These are phyloP conservation scores for Malassezia cuniculi DNA, from an alignment of 1,284 basidiomycete genomes.

Conservation along the genomic window DNA sequence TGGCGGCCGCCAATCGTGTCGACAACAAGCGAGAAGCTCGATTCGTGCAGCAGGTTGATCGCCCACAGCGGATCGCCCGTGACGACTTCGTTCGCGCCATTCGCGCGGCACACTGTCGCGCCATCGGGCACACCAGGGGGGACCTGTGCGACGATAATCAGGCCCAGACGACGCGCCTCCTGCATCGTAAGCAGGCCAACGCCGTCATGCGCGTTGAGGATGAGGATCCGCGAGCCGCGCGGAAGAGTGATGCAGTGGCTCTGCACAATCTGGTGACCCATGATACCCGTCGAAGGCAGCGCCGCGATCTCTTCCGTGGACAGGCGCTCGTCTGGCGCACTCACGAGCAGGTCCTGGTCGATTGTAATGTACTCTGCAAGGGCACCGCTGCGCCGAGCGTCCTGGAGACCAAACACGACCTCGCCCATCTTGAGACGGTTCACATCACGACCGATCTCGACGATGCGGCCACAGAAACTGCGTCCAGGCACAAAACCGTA, in stretches of 20 bases:
- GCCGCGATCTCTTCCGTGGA: constrained; percentile 46
- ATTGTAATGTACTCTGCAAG: constrained; percentile 46
- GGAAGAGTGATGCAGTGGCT: constrained; percentile 43
- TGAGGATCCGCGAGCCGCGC: constrained; percentile 44
- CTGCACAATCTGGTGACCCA: constrained; percentile 46
- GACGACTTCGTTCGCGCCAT: constrained; percentile 46
- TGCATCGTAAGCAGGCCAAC: constrained; percentile 47
- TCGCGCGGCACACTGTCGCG: constrained; percentile 40
- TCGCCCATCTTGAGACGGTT: constrained; percentile 46
- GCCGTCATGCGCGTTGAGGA: constrained; percentile 47
- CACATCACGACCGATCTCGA: constrained; percentile 46
- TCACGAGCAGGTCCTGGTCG: constrained; percentile 44
- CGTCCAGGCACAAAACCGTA: constrained; percentile 46
- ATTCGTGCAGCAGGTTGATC: constrained; percentile 46
- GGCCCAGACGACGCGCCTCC: constrained; percentile 42
- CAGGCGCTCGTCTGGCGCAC: constrained; percentile 43
- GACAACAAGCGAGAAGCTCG: constrained; percentile 45
- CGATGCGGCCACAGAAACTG: constrained; percentile 46
- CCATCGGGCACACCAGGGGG: constrained; percentile 42
- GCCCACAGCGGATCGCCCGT: constrained; percentile 46
- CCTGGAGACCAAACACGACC: constrained; percentile 46
- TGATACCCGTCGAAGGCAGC: constrained; percentile 45
- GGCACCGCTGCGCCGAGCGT: constrained; percentile 45
- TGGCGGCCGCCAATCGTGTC: constrained; percentile 41
- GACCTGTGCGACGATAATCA: constrained; percentile 47